phyloP scores from a whole-genome alignment of 257 asterid genomes.

The Gentiana straminea region DNA sequence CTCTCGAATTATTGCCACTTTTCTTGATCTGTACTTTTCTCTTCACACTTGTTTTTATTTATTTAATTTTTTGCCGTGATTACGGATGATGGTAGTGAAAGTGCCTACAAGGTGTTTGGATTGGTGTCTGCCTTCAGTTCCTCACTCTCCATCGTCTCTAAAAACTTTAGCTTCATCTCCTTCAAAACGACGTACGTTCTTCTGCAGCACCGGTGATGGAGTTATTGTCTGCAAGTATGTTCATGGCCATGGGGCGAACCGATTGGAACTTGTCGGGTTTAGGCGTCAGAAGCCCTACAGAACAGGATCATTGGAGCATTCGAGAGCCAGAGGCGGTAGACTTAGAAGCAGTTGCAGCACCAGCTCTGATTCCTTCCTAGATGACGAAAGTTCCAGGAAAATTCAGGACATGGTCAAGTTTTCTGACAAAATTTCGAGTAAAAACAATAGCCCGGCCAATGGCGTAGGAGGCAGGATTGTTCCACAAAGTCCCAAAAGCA shows the following conservation, averaged over 20 bases:
- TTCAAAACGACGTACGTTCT: slow-evolving; percentile 34
- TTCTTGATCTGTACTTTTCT: too few species aligned
- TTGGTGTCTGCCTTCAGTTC: slow-evolving; percentile 58
- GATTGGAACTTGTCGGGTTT: slow-evolving; percentile 27
- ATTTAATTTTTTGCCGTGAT: neutral
- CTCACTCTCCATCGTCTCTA: slow-evolving; percentile 60
- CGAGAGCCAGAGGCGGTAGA: slow-evolving; percentile 17
- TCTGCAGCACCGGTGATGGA: slow-evolving; percentile 33
- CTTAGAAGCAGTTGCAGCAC: slow-evolving; percentile 39
- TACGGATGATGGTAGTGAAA: slow-evolving; percentile 48
- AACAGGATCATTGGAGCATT: slow-evolving; percentile 29
- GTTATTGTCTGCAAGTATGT: slow-evolving; percentile 23
- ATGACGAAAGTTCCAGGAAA: slow-evolving; percentile 63
- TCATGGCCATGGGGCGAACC: slow-evolving; percentile 19
- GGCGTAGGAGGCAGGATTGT: neutral
- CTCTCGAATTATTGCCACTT: too few species aligned
- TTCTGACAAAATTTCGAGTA: slow-evolving; percentile 18
- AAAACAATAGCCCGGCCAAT: neutral
- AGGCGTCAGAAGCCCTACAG: slow-evolving; percentile 25
- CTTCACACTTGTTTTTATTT: too few species aligned
- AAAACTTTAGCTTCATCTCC: slow-evolving; percentile 55
- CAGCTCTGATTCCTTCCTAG: slow-evolving; percentile 61
- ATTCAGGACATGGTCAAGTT: slow-evolving; percentile 39
- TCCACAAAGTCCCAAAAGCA: neutral
- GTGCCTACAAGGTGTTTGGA: slow-evolving; percentile 48